phyloP scores from a whole-genome alignment of 345 rosid genomes.

The Aquilaria sinensis region DNA sequence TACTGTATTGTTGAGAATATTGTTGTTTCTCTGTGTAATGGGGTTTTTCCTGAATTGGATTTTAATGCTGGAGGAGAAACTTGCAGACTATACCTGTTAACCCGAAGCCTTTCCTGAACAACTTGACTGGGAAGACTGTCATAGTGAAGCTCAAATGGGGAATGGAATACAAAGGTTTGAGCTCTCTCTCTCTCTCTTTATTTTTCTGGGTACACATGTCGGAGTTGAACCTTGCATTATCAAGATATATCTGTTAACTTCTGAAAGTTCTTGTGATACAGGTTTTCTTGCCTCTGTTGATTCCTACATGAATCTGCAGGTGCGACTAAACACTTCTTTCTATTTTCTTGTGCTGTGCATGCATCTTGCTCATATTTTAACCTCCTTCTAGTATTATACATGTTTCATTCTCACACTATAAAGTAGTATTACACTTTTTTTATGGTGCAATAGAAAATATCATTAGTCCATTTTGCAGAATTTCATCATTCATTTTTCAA shows the following conservation, averaged over 20 bases:
- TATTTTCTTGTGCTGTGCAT: no score
- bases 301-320: constrained; percentile 98
- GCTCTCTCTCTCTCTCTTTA: neutral
- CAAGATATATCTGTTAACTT: neutral
- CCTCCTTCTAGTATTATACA: no score
- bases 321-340: constrained; percentile 11
- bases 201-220: neutral
- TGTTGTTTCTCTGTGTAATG: no score
- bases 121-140: constrained; percentile 78
- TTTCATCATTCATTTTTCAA: neutral
- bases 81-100: constrained; percentile 82
- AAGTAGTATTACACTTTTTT: neutral
- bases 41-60: no score
- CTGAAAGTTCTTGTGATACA: constrained; percentile 13
- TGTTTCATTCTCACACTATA: no score
- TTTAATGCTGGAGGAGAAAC: no score
- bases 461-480: neutral
- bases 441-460: neutral
- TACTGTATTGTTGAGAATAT: no score
- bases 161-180: constrained; percentile 82
- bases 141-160: constrained; percentile 92
- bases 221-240: no score
- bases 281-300: constrained; percentile 94
- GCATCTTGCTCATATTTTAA: neutral
- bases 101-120: constrained; percentile 90